Evolutionary conservation across 352 stramenopile genomes (phyloP).

Genomic region (Achlya hypogyna): DNA sequence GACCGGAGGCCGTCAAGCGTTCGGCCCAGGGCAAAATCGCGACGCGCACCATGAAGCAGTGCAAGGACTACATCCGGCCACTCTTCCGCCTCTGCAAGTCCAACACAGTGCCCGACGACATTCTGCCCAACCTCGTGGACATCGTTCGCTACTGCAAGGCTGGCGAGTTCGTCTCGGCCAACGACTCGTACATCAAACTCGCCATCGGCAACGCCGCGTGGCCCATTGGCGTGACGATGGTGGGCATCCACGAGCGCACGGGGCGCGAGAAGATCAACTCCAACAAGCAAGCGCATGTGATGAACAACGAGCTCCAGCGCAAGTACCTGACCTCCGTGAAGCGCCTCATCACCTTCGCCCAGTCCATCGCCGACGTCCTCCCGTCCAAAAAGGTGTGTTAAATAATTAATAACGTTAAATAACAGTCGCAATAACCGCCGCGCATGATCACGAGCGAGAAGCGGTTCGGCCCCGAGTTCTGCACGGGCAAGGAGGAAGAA

Average conservation of each 20-base stretch:
- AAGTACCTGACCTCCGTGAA: conserved; percentile 99
- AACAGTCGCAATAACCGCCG: not conserved
- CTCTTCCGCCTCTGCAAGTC: conserved; percentile 96
- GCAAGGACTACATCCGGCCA: conserved; percentile 97
- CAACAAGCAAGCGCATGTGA: conserved; percentile 98
- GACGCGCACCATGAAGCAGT: conserved; percentile 97
- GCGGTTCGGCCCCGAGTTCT: conserved; percentile 10
- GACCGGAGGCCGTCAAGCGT: conserved; percentile 83
- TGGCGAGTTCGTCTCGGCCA: conserved; percentile 91
- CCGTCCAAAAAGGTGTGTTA: conserved; percentile 82
- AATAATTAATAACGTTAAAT: conserved; percentile 21
- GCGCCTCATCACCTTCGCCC: conserved; percentile 94
- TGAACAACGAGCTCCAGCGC: conserved; percentile 98
- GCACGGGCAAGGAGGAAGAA: not conserved
- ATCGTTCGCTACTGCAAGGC: conserved; percentile 93
- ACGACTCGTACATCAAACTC: conserved; percentile 97
- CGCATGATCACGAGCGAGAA: conserved; percentile 11
- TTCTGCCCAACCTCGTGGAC: conserved; percentile 80
- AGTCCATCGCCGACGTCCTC: conserved; percentile 79
- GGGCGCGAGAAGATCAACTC: conserved; percentile 94
- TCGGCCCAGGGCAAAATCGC: conserved; percentile 90
- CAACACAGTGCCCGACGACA: conserved; percentile 79
- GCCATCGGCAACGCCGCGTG: conserved; percentile 97
- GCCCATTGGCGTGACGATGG: conserved; percentile 99
- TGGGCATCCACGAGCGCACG: conserved; percentile 96